Evolutionary conservation across 352 stramenopile genomes (phyloP), one percentile per base, ranked within the genome.

Genomic region (Phytopythium delawarense): DNA sequence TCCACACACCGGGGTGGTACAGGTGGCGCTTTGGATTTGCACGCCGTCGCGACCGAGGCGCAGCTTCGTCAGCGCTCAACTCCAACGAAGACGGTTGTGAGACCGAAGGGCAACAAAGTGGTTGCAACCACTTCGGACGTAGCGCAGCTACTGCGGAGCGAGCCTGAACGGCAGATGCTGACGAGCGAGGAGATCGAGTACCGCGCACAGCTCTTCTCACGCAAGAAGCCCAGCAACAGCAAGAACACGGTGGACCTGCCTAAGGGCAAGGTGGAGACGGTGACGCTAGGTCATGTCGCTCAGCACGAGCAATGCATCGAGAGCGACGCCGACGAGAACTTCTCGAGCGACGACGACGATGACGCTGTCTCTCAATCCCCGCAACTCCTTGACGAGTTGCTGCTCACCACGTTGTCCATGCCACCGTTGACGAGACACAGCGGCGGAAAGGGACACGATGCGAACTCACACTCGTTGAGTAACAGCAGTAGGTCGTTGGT

Each of bases 361-460:
- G 59, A 78, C 16, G 76, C 81, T 8, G 76, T 91, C 2, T 72
- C 71, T 0, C 79, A 91, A 54, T 93, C 84, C 0, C 71, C 79
- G 11, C 80, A 91, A 42, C 52, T 88, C 7, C 71, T 93, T 0
- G 84, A 93, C 18, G 84, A 93, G 58, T 48, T 91, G 30, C 62
- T 93, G 32, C 55, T 93, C 2, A 90, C 80, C n/a, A 93, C 81
- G 7, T 54, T 93, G 32, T 89, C 81, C 7, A 81, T 91, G 76
- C 82, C 82, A 0, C 79, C 79, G 20, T 53, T 89, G 7, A 65
- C 69, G 12, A 84, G 75, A 40, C 63, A 44, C 35, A 67, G 65
- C 9, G 28, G 25, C 7, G 9, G 12, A 25, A 50, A 61, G 16
- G 18, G 0, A 4, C 39, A 42, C 5, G 40, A 34, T 1, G 13